These are phyloP conservation scores for Neonectria coccinea DNA, from an alignment of 2,329 filamentous ascomycete species.

Conservation along the genomic window DNA sequence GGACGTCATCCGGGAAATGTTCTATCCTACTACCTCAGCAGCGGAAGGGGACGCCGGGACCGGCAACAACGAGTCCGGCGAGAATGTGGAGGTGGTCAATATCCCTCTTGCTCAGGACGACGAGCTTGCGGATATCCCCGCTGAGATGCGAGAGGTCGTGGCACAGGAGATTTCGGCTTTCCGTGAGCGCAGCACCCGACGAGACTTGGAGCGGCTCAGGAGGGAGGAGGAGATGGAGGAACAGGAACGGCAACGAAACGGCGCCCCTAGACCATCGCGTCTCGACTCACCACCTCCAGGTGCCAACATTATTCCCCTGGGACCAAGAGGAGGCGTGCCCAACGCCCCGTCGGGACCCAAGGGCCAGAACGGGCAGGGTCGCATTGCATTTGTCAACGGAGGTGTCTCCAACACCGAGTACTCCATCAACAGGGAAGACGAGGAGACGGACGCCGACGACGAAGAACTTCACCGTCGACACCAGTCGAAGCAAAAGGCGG, in stretches of 20 bases:
- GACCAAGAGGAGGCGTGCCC: constrained; percentile 64
- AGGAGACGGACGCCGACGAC: constrained; percentile 89
- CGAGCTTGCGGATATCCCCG: constrained; percentile 93
- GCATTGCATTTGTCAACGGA: constrained; percentile 85
- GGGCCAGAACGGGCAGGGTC: constrained; percentile 71
- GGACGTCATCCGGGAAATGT: constrained; percentile 76
- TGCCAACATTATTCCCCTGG: constrained; percentile 66
- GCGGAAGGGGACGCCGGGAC: constrained; percentile 77
- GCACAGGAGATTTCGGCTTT: constrained; percentile 95
- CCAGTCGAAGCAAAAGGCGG: constrained; percentile 76
- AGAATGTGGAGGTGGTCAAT: constrained; percentile 85
- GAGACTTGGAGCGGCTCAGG: constrained; percentile 88
- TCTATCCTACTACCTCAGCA: constrained; percentile 68
- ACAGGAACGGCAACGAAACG: constrained; percentile 80
- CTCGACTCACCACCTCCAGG: constrained; percentile 78
- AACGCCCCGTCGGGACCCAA: constrained; percentile 78
- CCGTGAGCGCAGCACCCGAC: constrained; percentile 87
- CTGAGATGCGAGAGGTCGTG: constrained; percentile 95
- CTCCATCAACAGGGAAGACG: constrained; percentile 77
- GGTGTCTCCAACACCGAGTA: constrained; percentile 71
- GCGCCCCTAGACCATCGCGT: constrained; percentile 70
- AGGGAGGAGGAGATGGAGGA: constrained; percentile 94
- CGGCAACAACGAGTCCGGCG: constrained; percentile 72
- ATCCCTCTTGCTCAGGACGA: constrained; percentile 91
- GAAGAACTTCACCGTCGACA: constrained; percentile 83